A percentile compares a stretch with the other conserved stretches of the same genome.
These are phyloP conservation scores for Rehmannia glutinosa DNA, from an alignment of 257 asterid species.

Conservation along the genomic window DNA sequence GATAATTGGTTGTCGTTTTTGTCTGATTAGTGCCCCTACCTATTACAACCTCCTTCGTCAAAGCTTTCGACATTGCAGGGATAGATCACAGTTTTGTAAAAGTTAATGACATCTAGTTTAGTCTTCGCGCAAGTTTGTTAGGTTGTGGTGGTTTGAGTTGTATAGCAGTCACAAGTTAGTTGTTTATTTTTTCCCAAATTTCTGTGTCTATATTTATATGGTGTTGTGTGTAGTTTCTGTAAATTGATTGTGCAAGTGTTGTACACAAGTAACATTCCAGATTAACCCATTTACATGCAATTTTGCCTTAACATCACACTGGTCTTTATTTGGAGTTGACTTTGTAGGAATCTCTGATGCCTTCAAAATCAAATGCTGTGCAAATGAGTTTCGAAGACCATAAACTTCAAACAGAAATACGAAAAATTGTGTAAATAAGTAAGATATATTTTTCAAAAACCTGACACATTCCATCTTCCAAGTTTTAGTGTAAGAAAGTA, in stretches of 20 bases:
- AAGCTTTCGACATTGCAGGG: slow-evolving; percentile 5
- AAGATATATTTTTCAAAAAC: too few species aligned
- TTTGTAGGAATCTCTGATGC: slow-evolving; percentile 81
- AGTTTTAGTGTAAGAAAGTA: neutral
- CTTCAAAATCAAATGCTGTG: slow-evolving; percentile 36
- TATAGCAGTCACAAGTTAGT: neutral
- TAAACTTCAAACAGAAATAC: neutral
- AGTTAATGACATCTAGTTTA: slow-evolving; percentile 13
- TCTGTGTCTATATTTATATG: neutral
- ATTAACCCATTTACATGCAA: slow-evolving; percentile 51
- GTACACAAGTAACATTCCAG: slow-evolving; percentile 68
- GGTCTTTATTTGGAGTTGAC: slow-evolving; percentile 51
- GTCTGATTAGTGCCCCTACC: neutral
- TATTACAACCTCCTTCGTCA: neutral
- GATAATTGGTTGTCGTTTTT: slow-evolving; percentile 7
- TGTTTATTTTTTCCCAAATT: neutral
- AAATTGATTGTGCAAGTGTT: neutral
- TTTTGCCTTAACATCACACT: slow-evolving; percentile 53
- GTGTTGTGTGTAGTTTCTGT: neutral
- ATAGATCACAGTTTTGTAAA: slow-evolving; percentile 1
- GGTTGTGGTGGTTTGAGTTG: slow-evolving; percentile 10
- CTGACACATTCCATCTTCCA: too few species aligned
- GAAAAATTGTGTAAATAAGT: too few species aligned
- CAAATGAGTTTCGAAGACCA: too few species aligned
- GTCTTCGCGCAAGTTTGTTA: slow-evolving; percentile 4